Base-by-base conservation (phyloP, 2,329 filamentous ascomycete species). In the Botrytis sinoallii region DNA sequence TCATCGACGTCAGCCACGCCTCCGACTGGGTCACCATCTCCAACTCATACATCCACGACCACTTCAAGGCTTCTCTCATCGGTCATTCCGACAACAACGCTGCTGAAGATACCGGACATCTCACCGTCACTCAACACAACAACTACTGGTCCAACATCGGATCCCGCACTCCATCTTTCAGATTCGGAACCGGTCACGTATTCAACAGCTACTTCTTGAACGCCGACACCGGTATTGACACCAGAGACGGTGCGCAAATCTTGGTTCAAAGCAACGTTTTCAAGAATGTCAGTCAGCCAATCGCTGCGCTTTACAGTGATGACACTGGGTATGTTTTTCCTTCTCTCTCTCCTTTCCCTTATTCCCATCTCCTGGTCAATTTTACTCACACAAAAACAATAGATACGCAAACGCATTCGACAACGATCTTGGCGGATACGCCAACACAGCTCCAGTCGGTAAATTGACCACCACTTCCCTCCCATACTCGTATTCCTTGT, bases 141-240 rank as follows among this genome's bases (percentile, higher is more conserved):
- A 80, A 80, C 74, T 75, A 78, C 59, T 78, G 74, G 75, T n/a
- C 42, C 20, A 79, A 80, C 68, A 75, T 75, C 20, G 75, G 76
- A 7, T 77, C 72, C 38, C 71, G 52, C 73, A 84, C 83, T 0
- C 90, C 91, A 7, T 88, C 86, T 6, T 80, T 91, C 79, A 88
- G 90, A 78, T 92, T 92, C 82, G 91, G 90, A 42, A 90, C 87
- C 57, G 89, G 84, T 12, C 90, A 92, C 82, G 80, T 72, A 16
- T 72, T 29, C 22, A 88, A 88, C 84, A 85, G 83, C 77, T 86
- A 84, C 80, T 84, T 84, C 79, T 80, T 82, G 77, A 79, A 85
- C 76, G 80, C 82, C 72, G 84, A 82, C 64, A 85, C 86, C 52
- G 87, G 85, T 63, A 85, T 90, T 82, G 89, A 90, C 83, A 86